Evolutionary conservation across 495 filamentous ascomycete species (phyloP).

Genomic region (Arthonia radiata): DNA sequence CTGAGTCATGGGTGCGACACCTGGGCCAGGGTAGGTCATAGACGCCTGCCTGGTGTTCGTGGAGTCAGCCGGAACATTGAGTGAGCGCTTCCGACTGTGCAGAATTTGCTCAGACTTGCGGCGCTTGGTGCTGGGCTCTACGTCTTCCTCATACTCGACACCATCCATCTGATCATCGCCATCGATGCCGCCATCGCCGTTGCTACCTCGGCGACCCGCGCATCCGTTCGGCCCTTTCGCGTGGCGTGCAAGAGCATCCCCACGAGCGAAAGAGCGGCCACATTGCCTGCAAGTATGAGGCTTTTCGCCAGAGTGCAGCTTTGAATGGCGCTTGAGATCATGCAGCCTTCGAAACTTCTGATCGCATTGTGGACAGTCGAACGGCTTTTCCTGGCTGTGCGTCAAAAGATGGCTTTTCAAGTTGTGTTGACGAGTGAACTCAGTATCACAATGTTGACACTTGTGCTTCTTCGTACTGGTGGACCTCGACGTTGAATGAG

Average conservation of each 20-base stretch:
- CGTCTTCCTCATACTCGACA: constrained; percentile 31
- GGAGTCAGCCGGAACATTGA: neutral
- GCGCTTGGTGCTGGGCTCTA: constrained; percentile 13
- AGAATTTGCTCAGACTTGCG: constrained; percentile 40
- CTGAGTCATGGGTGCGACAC: constrained; percentile 27
- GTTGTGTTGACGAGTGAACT: constrained; percentile 95
- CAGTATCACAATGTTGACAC: constrained; percentile 84
- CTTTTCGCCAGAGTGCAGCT: constrained; percentile 89
- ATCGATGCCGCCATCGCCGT: constrained; percentile 62
- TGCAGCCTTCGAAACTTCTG: constrained; percentile 79
- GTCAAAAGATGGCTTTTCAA: constrained; percentile 97
- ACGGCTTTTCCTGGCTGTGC: constrained; percentile 96
- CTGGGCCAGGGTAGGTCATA: constrained; percentile 30
- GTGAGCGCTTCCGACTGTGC: constrained; percentile 18
- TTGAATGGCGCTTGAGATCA: constrained; percentile 86
- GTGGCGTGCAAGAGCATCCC: constrained; percentile 82
- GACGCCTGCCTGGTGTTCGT: constrained; percentile 4
- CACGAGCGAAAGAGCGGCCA: constrained; percentile 78
- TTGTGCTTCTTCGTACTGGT: constrained; percentile 70
- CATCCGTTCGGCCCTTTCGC: constrained; percentile 92
- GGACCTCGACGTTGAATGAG: constrained; percentile 43
- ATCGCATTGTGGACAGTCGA: constrained; percentile 68
- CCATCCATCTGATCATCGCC: constrained; percentile 38
- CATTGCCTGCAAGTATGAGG: constrained; percentile 88
- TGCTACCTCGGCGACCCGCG: constrained; percentile 67